Base-by-base conservation (phyloP, 352 stramenopile species). In the Pythium rhizo-oryzae region DNA sequence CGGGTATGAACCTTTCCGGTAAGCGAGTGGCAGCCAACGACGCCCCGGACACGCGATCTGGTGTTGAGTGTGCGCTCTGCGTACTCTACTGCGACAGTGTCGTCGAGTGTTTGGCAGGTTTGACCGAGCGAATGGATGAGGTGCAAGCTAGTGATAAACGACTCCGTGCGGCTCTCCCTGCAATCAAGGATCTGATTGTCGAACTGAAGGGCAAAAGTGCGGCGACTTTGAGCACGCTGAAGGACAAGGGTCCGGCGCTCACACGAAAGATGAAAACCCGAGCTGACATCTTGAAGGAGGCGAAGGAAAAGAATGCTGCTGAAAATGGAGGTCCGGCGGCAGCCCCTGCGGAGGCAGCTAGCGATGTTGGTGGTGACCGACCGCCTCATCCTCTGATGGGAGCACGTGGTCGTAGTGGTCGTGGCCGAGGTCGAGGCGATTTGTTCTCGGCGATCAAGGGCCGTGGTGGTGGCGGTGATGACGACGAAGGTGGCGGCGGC, bases 121-220 rank as follows among this genome's bases (percentile, higher is more conserved):
- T 96, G 74, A 71, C 87, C 9, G 84, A 94, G 59, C 88, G 86
- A 33, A 90, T 96, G 78, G 82, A 94, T 49, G 85, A 93, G 33
- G 86, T 94, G 19, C 88, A 92, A 68, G 84, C 86, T 23, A 89
- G 77, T 37, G 88, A 96, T 55, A 96, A 96, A 74, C 85, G 88
- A 8, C 59, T 96, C 60, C 72, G 79, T 28, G 87, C 85, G 0
- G 87, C 88, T 5, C 84, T 96, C 43, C 76, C 86, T 21, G 69
- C 77, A 13, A 89, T 91, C 23, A 74, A 79, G 8, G 78, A 82
- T 5, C 64, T 93, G 25, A 56, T 93, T 8, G 82, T 79, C 51
- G 88, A 96, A 43, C 59, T 96, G 21, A 74, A 77, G 55, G 78
- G 81, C n/a, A 89, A 89, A 66, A 92, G 82, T 65, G 60, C 65